These are phyloP conservation scores for Umbelopsis sp. DNA, from an alignment of 192 early-diverging fungal genomes.

Conservation along the genomic window DNA sequence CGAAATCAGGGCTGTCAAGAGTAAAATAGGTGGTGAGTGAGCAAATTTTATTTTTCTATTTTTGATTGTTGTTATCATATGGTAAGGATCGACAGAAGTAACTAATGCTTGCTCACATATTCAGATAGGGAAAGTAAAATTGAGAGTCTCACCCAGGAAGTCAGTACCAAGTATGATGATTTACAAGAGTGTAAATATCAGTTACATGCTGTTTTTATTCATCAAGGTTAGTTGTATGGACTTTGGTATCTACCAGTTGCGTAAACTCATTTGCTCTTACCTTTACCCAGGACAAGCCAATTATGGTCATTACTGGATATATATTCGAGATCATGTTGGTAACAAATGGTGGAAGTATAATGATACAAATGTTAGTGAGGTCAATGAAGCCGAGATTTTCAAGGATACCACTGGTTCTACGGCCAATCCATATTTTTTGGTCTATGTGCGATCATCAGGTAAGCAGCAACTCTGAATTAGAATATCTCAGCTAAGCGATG, in stretches of 20 bases:
- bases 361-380: conserved; percentile 66
- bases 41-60: no score
- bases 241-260: no score
- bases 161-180: conserved; percentile 41
- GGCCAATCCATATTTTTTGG: conserved; percentile 74
- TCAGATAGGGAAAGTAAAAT: conserved; percentile 20
- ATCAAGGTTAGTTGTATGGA: conserved; percentile 49
- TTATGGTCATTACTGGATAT: conserved; percentile 83
- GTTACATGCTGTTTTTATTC: conserved; percentile 79
- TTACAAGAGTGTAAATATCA: conserved; percentile 51
- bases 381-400: conserved; percentile 57
- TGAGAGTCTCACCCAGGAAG: conserved; percentile 4
- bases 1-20: conserved; percentile 12
- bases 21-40: background rate
- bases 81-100: conserved; percentile 11
- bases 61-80: background rate
- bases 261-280: background rate
- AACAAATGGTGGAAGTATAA: conserved; percentile 76
- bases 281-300: conserved; percentile 46
- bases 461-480: no score
- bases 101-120: background rate
- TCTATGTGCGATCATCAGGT: conserved; percentile 59
- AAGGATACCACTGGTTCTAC: conserved; percentile 49
- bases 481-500: background rate
- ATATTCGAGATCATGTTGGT: conserved; percentile 59